phyloP scores from a whole-genome alignment of 2,329 filamentous ascomycete species.

The Nemania sp. region DNA sequence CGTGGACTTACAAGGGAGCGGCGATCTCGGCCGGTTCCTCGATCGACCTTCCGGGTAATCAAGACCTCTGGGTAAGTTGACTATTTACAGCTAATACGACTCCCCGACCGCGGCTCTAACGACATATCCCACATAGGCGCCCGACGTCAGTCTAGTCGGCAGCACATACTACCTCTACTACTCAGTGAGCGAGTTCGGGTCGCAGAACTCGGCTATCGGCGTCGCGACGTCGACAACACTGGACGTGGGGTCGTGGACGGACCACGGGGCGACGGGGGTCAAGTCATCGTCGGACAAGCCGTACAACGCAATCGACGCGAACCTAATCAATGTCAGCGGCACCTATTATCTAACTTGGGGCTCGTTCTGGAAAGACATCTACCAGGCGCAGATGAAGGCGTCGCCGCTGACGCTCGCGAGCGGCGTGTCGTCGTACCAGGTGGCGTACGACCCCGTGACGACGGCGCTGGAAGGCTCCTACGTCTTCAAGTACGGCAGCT shows the following conservation, averaged over 20 bases:
- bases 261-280: conserved; percentile 67
- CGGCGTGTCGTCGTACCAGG: conserved; percentile 58
- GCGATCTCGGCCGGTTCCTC: conserved; percentile 53
- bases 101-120: background rate
- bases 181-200: conserved; percentile 71
- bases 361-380: conserved; percentile 76
- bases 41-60: conserved; percentile 52
- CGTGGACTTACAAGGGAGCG: conserved; percentile 56
- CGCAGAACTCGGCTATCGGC: conserved; percentile 72
- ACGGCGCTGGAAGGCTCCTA: conserved; percentile 67
- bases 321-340: conserved; percentile 59
- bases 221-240: conserved; percentile 60
- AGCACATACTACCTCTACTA: conserved; percentile 75
- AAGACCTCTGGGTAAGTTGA: conserved; percentile 56
- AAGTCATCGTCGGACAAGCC: conserved; percentile 55
- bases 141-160: conserved; percentile 70
- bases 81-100: background rate
- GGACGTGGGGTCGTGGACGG: conserved; percentile 69
- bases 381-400: conserved; percentile 59
- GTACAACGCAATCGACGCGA: conserved; percentile 73
- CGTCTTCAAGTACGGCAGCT: conserved; percentile 64
- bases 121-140: conserved; percentile 60
- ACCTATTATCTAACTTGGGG: conserved; percentile 70
- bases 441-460: conserved; percentile 64
- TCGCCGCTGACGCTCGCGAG: conserved; percentile 63